A percentile compares a stretch with the other conserved stretches of the same genome.
Evolutionary conservation across 2,329 filamentous ascomycete genomes (phyloP).

Genomic region (Penicillium glabrum): DNA sequence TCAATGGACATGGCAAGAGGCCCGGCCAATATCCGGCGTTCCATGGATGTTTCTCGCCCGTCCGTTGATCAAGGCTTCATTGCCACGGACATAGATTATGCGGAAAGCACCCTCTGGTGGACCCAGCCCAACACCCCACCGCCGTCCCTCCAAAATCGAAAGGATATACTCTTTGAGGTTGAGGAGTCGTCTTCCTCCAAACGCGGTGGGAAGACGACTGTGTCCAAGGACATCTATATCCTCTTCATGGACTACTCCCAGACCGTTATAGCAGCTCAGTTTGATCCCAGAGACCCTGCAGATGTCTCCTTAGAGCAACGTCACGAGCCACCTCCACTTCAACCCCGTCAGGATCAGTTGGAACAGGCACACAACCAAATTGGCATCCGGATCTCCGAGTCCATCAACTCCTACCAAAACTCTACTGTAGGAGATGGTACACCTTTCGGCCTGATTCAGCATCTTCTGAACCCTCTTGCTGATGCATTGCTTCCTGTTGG

Average conservation of each 20-base stretch:
- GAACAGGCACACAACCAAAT: slow-evolving; percentile 81
- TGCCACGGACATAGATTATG: slow-evolving; percentile 82
- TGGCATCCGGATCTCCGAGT: slow-evolving; percentile 73
- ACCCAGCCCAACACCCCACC: slow-evolving; percentile 75
- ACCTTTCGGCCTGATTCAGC: slow-evolving; percentile 72
- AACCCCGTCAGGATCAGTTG: slow-evolving; percentile 86
- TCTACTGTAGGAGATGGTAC: slow-evolving; percentile 81
- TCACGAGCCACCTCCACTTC: slow-evolving; percentile 78
- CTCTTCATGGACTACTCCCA: slow-evolving; percentile 96
- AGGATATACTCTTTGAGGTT: slow-evolving; percentile 78
- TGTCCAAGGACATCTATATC: slow-evolving; percentile 82
- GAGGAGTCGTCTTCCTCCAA: slow-evolving; percentile 73
- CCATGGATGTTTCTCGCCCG: slow-evolving; percentile 73
- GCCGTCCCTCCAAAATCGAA: slow-evolving; percentile 76
- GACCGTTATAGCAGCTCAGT: slow-evolving; percentile 79
- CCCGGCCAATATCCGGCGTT: slow-evolving; percentile 55
- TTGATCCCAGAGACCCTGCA: slow-evolving; percentile 70
- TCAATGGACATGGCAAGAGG: slow-evolving; percentile 65
- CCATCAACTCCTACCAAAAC: slow-evolving; percentile 71
- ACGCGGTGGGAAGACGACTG: slow-evolving; percentile 66
- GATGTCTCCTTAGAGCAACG: slow-evolving; percentile 78
- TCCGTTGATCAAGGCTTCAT: slow-evolving; percentile 80
- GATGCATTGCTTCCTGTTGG: slow-evolving; percentile 80
- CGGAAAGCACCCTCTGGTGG: slow-evolving; percentile 79
- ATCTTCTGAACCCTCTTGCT: slow-evolving; percentile 71